These are phyloP conservation scores for Wakefieldia striispora DNA, from an alignment of 768 basidiomycete species.

Conservation along the genomic window DNA sequence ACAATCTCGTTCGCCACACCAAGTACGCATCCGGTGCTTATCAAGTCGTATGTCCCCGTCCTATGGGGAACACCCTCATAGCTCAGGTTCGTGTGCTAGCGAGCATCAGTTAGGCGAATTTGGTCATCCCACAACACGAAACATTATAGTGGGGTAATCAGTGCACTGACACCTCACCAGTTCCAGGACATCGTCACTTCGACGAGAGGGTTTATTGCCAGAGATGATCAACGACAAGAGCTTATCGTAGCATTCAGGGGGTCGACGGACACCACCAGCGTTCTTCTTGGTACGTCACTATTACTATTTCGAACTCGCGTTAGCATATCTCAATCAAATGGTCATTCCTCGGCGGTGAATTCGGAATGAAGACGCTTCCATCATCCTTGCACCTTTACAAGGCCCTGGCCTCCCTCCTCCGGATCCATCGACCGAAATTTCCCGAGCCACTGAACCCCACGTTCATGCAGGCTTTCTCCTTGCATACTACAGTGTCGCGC, in stretches of 20 bases:
- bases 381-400: conserved; percentile 19
- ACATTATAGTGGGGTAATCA: not conserved
- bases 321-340: not conserved
- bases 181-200: conserved; percentile 37
- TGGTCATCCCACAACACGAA: not conserved
- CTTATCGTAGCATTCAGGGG: conserved; percentile 43
- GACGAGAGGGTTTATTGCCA: conserved; percentile 44
- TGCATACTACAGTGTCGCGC: conserved; percentile 35
- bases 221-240: conserved; percentile 42
- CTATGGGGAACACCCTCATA: conserved; percentile 47
- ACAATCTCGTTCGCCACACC: conserved; percentile 43
- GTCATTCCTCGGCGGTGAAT: not conserved
- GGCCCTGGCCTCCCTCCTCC: conserved; percentile 26
- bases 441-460: conserved; percentile 14
- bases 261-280: conserved; percentile 25
- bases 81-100: conserved; percentile 31
- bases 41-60: conserved; percentile 43
- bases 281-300: conserved; percentile 17
- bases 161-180: conserved; percentile 21
- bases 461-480: conserved; percentile 38
- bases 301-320: too few species aligned
- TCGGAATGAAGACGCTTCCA: conserved; percentile 14
- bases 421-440: not conserved
- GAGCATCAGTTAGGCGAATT: too few species aligned
- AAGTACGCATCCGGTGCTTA: conserved; percentile 54